Evolutionary conservation across 2,329 filamentous ascomycete species (phyloP).

Genomic region (Fragosphaeria purpurea): DNA sequence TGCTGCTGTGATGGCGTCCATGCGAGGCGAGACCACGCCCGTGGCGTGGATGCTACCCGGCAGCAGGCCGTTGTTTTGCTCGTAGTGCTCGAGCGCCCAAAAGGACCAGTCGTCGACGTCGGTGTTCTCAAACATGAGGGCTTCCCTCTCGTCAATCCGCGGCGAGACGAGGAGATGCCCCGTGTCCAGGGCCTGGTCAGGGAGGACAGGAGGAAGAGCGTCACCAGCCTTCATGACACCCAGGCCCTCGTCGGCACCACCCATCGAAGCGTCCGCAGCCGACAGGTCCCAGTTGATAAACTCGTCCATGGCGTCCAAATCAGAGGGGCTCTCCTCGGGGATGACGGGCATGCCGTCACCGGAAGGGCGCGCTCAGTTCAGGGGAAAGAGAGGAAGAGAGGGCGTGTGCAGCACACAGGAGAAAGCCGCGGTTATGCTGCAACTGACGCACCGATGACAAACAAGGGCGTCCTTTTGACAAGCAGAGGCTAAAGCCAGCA

Average conservation of each 20-base stretch:
- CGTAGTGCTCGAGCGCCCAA: constrained; percentile 49
- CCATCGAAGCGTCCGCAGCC: not conserved
- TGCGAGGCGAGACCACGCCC: constrained; percentile 8
- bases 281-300: constrained; percentile 52
- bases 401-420: not conserved
- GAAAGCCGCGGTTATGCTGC: not conserved
- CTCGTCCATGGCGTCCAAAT: constrained; percentile 37
- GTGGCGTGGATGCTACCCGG: constrained; percentile 4
- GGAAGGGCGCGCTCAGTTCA: constrained; percentile 3
- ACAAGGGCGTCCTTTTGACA: too few species aligned
- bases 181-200: constrained; percentile 12
- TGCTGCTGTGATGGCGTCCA: too few species aligned
- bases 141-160: constrained; percentile 17
- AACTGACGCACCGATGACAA: not conserved
- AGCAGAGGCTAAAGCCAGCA: too few species aligned
- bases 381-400: not conserved
- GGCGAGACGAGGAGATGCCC: constrained; percentile 3
- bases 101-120: constrained; percentile 52
- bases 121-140: constrained; percentile 44
- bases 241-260: constrained; percentile 11
- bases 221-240: not conserved
- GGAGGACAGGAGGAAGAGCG: not conserved
- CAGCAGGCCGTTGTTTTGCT: constrained; percentile 24
- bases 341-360: constrained; percentile 8
- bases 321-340: constrained; percentile 21